Percentiles rank a stretch among this genome's conserved stretches.
phyloP scores from a whole-genome alignment of 352 stramenopile genomes.

The Phytophthora foliorum region DNA sequence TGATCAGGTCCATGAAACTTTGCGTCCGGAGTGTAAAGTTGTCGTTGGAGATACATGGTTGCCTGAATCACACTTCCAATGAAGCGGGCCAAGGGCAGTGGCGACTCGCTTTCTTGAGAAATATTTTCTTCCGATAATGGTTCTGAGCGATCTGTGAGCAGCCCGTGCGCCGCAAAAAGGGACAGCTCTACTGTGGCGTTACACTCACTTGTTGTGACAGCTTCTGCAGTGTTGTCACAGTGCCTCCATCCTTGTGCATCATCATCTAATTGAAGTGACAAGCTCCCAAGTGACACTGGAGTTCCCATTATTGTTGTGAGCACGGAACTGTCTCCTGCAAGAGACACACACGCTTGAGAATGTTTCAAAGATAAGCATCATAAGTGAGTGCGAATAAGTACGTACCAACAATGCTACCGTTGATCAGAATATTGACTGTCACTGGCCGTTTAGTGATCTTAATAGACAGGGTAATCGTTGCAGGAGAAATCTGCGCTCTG shows the following conservation, averaged over 20 bases:
- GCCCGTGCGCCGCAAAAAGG: constrained; percentile 21
- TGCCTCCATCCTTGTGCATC: constrained; percentile 1
- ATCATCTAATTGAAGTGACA: constrained; percentile 21
- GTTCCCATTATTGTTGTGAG: constrained; percentile 21
- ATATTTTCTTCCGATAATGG: neutral
- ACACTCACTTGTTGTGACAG: neutral
- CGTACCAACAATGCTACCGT: constrained; percentile 23
- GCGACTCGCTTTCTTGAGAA: neutral
- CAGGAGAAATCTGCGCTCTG: neutral
- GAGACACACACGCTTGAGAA: neutral
- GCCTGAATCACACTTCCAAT: constrained; percentile 14
- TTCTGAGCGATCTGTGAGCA: constrained; percentile 8
- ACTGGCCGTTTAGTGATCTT: constrained; percentile 24
- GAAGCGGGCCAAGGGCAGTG: constrained; percentile 13
- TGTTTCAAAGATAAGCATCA: neutral
- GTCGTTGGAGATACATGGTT: constrained; percentile 26
- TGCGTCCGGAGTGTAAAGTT: constrained; percentile 38
- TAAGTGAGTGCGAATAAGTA: neutral
- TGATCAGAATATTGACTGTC: constrained; percentile 13
- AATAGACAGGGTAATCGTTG: constrained; percentile 12
- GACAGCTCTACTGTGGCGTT: constrained; percentile 20
- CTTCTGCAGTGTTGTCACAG: neutral
- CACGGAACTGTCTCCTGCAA: constrained; percentile 22
- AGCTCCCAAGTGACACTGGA: constrained; percentile 7
- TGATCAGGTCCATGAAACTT: constrained; percentile 55